These are phyloP conservation scores for Coffea canephora DNA, from an alignment of 257 asterid species.

Conservation along the genomic window DNA sequence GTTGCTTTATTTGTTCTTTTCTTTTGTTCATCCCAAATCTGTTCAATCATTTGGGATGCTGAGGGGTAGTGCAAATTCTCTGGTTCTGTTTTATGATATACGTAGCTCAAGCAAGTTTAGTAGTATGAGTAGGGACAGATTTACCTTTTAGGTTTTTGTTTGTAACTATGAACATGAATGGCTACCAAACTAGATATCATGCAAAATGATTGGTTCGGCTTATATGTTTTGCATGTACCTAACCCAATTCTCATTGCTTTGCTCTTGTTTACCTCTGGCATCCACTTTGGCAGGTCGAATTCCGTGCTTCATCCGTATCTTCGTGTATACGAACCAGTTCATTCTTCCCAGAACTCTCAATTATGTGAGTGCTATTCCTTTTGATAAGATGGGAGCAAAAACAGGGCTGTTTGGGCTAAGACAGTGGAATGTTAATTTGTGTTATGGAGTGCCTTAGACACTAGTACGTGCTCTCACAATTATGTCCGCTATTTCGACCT, in stretches of 20 bases:
- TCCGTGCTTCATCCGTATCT: constrained; percentile 65
- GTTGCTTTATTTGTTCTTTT: neutral
- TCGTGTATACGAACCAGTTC: constrained; percentile 76
- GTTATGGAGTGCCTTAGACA: neutral
- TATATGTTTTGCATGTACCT: neutral
- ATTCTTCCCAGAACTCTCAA: constrained; percentile 84
- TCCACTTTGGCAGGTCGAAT: constrained; percentile 70
- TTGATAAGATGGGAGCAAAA: neutral
- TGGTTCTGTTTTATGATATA: neutral
- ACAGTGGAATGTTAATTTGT: no score
- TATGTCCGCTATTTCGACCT: neutral
- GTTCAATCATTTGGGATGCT: neutral
- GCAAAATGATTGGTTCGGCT: neutral
- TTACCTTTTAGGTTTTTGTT: neutral
- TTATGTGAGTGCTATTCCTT: constrained; percentile 58
- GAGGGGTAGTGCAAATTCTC: neutral
- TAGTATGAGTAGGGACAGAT: neutral
- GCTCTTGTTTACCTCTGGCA: constrained; percentile 4
- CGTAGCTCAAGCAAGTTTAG: neutral
- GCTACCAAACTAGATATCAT: neutral
- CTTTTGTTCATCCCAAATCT: no score
- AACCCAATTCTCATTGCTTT: neutral
- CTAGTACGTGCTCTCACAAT: neutral
- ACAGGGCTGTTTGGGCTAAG: neutral
- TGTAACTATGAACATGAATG: neutral